Percentiles rank a stretch among this genome's conserved stretches.
phyloP scores from a whole-genome alignment of 768 basidiomycete genomes.

The Lactarius pseudohatsudake region DNA sequence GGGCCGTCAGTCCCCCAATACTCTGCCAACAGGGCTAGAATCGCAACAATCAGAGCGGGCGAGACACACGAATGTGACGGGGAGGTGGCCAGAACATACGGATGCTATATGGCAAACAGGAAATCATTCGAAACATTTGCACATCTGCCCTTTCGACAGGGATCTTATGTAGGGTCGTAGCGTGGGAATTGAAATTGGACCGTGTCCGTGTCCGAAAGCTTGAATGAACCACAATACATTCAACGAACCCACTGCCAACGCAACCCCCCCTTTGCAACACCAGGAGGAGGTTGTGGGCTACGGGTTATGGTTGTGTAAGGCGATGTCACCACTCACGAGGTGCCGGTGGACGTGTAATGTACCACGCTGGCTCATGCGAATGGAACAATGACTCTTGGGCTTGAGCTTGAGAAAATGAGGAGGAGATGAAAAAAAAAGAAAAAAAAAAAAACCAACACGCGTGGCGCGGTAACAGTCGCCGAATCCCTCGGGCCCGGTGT shows the following conservation, averaged over 20 bases:
- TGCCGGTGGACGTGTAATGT: neutral
- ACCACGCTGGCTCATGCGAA: neutral
- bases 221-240: neutral
- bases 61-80: neutral
- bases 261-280: constrained; percentile 1
- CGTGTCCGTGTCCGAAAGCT: neutral
- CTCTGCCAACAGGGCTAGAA: constrained; percentile 2
- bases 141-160: neutral
- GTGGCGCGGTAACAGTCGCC: neutral
- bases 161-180: neutral
- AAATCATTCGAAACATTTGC: constrained; percentile 7
- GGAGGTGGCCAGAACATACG: neutral
- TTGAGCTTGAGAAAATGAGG: neutral
- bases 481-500: neutral
- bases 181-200: constrained; percentile 10
- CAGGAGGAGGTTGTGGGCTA: neutral
- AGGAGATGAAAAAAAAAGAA: neutral
- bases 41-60: constrained; percentile 1
- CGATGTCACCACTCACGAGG: neutral
- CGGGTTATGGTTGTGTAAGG: neutral
- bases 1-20: neutral
- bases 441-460: neutral
- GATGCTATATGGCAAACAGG: constrained; percentile 2
- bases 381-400: neutral
- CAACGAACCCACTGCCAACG: neutral